Base-by-base conservation (phyloP, 768 basidiomycete genomes). In the Nidularia sp. region DNA sequence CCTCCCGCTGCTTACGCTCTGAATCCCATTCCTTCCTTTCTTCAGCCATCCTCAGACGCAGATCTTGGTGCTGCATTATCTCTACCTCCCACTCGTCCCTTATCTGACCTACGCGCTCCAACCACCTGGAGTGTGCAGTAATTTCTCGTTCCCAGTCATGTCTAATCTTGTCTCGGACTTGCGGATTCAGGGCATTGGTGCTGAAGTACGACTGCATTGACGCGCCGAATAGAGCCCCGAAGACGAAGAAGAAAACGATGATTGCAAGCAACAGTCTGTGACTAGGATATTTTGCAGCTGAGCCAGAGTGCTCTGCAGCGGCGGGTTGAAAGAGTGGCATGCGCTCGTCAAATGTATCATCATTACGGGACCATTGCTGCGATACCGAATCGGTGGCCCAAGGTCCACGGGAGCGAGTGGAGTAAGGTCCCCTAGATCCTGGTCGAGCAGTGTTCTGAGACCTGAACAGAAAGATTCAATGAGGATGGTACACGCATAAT, bases 131-230 rank as follows among this genome's bases (percentile, higher is more conserved):
- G 45, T 52, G 51, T 12, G 13, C 29, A 22, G 34, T 5, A 31
- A 45, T 35, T 33, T 52, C 44, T 31, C 29, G 22, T 6, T 45
- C 22, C 51, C 51, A 52, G 6, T 31, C 12, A 10, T 7, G 6
- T 2, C 51, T 42, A 8, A 52, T 52, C 6, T 34, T 22, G 6
- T 52, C 29, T 12, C 45, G 51, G 5, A 52, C 51, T n/a, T n/a
- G 18, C 5, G 51, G 51, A 34, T 52, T 41, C 39, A 15, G 15
- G 10, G 5, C 15, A 15, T 41, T 15, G 15, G 12, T 41, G 10
- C 12, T 12, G 10, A 41, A 15, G 39, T 41, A 41, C 39, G 39
- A 15, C 39, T 41, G 39, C 10, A 41, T 15, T 10, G 15, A 15
- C 12, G 39, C 39, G 39, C 39, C 39, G 39, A 41, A 15, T 41